Conservation (phyloP, 768 basidiomycete genomes). For the Mycena indigotica region DNA sequence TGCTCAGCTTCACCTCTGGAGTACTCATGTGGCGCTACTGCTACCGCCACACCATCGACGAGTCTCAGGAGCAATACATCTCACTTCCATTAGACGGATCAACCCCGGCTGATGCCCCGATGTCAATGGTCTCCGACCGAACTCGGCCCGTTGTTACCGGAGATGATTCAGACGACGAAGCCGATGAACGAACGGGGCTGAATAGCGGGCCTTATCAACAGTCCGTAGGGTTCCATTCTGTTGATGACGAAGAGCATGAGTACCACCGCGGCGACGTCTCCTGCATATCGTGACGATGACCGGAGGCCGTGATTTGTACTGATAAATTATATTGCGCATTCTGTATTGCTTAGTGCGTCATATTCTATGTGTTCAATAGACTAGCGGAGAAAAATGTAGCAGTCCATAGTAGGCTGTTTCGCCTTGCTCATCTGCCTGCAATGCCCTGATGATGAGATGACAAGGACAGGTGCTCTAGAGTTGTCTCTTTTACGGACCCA, state of each 20-base stretch:
- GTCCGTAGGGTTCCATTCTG: slow-evolving; percentile 32
- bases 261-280: slow-evolving; percentile 17
- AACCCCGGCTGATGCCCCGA: too few species aligned
- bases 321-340: background rate
- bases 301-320: slow-evolving; percentile 26
- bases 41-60: slow-evolving; percentile 27
- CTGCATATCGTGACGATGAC: slow-evolving; percentile 28
- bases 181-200: slow-evolving; percentile 71
- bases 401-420: too few species aligned
- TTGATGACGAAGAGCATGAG: slow-evolving; percentile 62
- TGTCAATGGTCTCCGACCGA: slow-evolving; percentile 48
- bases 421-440: too few species aligned
- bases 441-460: too few species aligned
- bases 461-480: too few species aligned
- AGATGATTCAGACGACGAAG: slow-evolving; percentile 79
- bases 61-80: slow-evolving; percentile 51
- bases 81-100: slow-evolving; percentile 64
- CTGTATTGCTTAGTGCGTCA: background rate
- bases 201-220: slow-evolving; percentile 33
- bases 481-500: too few species aligned
- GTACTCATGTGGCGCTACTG: slow-evolving; percentile 81
- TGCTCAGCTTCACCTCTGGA: slow-evolving; percentile 69
- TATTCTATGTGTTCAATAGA: background rate
- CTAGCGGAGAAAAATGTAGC: too few species aligned
- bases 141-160: slow-evolving; percentile 33